These are phyloP conservation scores for Globisporangium yorkense DNA, from an alignment of 352 stramenopile species.

Conservation along the genomic window DNA sequence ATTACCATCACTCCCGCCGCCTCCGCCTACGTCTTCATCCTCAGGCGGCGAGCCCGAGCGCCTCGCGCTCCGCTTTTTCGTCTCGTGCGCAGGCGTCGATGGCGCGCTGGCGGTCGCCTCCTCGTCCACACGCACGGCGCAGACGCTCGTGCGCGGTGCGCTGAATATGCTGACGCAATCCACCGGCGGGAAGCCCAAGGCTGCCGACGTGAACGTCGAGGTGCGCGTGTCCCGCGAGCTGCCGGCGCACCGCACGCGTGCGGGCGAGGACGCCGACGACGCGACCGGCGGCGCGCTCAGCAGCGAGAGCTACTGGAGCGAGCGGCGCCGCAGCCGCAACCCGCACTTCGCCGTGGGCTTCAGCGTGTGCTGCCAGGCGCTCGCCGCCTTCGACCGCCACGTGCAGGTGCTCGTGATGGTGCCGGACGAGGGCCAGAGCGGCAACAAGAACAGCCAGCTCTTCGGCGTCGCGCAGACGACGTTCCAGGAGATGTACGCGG, in stretches of 20 bases:
- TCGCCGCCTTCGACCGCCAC: conserved; percentile 48
- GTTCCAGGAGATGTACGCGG: conserved; percentile 70
- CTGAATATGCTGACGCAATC: conserved; percentile 62
- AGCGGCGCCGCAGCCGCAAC: conserved; percentile 54
- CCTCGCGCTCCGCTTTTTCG: conserved; percentile 58
- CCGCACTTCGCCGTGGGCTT: conserved; percentile 70
- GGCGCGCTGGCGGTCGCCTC: conserved; percentile 35
- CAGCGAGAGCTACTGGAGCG: conserved; percentile 65
- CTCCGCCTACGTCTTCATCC: neutral
- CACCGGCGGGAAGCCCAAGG: conserved; percentile 24
- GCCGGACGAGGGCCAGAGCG: conserved; percentile 55
- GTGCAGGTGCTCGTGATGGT: conserved; percentile 78
- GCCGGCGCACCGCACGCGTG: conserved; percentile 3
- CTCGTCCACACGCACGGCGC: conserved; percentile 44
- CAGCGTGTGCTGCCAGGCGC: conserved; percentile 39
- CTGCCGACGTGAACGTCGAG: conserved; percentile 66
- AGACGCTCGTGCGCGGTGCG: conserved; percentile 70
- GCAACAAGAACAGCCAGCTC: conserved; percentile 57
- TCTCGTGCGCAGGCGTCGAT: conserved; percentile 58
- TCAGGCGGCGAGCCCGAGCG: conserved; percentile 8
- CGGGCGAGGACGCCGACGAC: neutral
- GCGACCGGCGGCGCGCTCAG: conserved; percentile 18
- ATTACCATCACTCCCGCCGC: neutral
- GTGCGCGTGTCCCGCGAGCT: conserved; percentile 54
- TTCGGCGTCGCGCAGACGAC: conserved; percentile 73